phyloP scores from a whole-genome alignment of 2,329 filamentous ascomycete species.

The Neofusicoccum sp. region DNA sequence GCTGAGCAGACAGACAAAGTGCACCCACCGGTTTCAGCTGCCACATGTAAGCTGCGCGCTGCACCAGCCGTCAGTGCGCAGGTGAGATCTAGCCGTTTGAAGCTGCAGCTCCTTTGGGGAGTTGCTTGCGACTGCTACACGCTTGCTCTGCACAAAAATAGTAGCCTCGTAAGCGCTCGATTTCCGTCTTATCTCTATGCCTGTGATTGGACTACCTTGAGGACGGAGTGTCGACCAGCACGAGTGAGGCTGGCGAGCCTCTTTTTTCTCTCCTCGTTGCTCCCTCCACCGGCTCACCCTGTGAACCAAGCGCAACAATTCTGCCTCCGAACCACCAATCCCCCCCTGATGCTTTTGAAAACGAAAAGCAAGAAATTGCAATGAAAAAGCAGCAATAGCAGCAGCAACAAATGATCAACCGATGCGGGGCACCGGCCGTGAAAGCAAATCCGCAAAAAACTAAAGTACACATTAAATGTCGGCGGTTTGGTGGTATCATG shows the following conservation, averaged over 20 bases:
- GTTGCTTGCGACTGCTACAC: not conserved
- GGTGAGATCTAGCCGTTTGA: not conserved
- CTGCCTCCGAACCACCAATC: not conserved
- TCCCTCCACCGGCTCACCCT: not conserved
- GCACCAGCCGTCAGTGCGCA: not conserved
- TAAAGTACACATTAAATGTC: slow-evolving; percentile 21
- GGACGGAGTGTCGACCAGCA: not conserved
- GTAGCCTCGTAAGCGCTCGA: slow-evolving; percentile 9
- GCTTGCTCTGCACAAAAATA: not conserved
- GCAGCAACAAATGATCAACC: not conserved
- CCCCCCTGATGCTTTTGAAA: not conserved
- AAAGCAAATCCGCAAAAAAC: slow-evolving; percentile 3
- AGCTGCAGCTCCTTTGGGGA: not conserved
- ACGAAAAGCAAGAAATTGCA: not conserved
- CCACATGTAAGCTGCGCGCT: not conserved
- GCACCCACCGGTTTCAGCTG: not conserved
- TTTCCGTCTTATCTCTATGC: slow-evolving; percentile 6
- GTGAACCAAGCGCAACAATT: not conserved
- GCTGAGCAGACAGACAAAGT: not conserved
- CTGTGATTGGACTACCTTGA: not conserved
- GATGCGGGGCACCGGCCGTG: not conserved
- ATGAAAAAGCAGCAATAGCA: slow-evolving; percentile 2
- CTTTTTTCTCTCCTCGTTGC: not conserved
- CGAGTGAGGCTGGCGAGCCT: not conserved
- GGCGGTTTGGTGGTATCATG: slow-evolving; percentile 22